A percentile compares a stretch with the other conserved stretches of the same genome.
Conservation (phyloP, 495 filamentous ascomycete species). For the Melanomma pulvis-pyrius region DNA sequence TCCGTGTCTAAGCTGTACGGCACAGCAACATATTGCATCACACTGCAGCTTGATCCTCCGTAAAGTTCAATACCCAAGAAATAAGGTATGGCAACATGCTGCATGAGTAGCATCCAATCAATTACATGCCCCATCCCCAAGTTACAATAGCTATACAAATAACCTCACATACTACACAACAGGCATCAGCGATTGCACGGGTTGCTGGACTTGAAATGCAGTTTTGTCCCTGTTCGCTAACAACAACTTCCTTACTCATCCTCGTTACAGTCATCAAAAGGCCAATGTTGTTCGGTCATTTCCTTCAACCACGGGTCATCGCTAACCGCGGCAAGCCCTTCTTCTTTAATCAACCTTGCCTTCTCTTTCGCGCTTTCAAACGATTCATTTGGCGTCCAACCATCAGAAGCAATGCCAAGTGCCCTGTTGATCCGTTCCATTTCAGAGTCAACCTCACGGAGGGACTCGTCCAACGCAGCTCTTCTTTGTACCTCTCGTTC, state of each 20-base stretch:
- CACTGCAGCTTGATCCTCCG: no score
- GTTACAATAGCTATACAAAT: no score
- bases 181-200: no score
- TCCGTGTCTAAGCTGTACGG: no score
- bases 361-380: constrained; percentile 26
- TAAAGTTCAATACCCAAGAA: no score
- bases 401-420: constrained; percentile 25
- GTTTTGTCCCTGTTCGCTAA: no score
- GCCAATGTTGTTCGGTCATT: constrained; percentile 27
- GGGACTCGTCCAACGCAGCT: constrained; percentile 11
- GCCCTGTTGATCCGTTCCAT: constrained; percentile 11
- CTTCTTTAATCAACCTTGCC: constrained; percentile 21
- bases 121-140: no score
- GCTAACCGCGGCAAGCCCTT: constrained; percentile 18
- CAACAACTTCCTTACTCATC: constrained; percentile 26
- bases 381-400: constrained; percentile 20
- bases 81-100: no score
- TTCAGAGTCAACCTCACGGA: constrained; percentile 20
- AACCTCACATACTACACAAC: no score
- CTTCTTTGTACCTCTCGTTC: constrained; percentile 18
- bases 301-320: constrained; percentile 27
- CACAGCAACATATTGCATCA: no score
- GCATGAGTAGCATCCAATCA: no score
- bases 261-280: constrained; percentile 26
- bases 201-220: no score